Conservation (phyloP, 805 yeast genomes). For the Metschnikowia orientalis region DNA sequence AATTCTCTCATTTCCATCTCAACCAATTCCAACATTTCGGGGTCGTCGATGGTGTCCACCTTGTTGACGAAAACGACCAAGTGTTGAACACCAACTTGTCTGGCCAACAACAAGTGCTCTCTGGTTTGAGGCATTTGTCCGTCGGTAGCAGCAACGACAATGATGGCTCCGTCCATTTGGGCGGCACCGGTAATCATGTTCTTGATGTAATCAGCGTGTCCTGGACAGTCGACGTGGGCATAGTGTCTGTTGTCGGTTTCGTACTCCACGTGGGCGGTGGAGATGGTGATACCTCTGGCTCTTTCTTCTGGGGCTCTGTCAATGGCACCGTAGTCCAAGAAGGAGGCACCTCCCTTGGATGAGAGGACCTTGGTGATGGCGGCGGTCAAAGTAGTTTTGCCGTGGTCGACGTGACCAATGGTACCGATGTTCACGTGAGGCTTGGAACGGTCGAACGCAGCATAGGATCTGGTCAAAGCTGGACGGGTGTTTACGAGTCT, state of each 20-base stretch:
- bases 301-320: conserved; percentile 99
- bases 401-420: conserved; percentile 98
- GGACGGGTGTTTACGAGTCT: conserved; percentile 22
- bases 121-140: conserved; percentile 99
- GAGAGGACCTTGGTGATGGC: conserved; percentile 96
- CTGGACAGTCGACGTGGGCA: conserved; percentile 98
- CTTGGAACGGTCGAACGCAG: conserved; percentile 89
- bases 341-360: conserved; percentile 83
- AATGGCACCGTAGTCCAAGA: conserved; percentile 88
- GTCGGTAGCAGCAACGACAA: conserved; percentile 98
- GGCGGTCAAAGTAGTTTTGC: conserved; percentile 96
- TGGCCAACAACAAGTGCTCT: conserved; percentile 95
- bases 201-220: conserved; percentile 98
- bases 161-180: conserved; percentile 99
- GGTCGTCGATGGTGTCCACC: conserved; percentile 96
- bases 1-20: conserved; percentile 99
- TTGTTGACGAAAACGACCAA: conserved; percentile 97
- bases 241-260: conserved; percentile 93
- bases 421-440: conserved; percentile 98
- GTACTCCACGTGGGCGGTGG: conserved; percentile 97
- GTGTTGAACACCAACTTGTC: conserved; percentile 99
- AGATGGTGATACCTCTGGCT: conserved; percentile 98
- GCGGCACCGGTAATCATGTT: conserved; percentile 99
- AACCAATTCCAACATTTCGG: conserved; percentile 98
- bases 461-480: conserved; percentile 39